A percentile compares a stretch with the other conserved stretches of the same genome.
Conservation (phyloP, 805 yeast species). For the Zygosaccharomyces rouxii region DNA sequence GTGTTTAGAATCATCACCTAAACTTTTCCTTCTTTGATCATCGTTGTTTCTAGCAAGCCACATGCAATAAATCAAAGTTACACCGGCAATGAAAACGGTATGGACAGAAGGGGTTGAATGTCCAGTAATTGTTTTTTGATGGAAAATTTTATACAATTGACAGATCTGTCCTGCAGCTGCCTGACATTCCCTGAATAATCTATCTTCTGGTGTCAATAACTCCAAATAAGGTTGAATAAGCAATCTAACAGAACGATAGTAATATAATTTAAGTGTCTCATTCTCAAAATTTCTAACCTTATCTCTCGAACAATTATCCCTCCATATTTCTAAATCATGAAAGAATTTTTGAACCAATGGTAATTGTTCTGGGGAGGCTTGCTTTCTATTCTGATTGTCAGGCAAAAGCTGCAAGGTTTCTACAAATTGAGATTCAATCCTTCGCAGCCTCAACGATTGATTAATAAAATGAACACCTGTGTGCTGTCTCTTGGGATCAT, state of each 20-base stretch:
- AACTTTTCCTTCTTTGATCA: slow-evolving; percentile 48
- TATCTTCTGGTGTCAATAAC: slow-evolving; percentile 54
- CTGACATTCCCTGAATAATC: slow-evolving; percentile 60
- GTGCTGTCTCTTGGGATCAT: slow-evolving; percentile 11
- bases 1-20: slow-evolving; percentile 57
- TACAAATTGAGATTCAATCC: slow-evolving; percentile 57
- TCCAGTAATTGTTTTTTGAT: slow-evolving; percentile 57
- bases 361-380: slow-evolving; percentile 37
- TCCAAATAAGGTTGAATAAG: slow-evolving; percentile 63
- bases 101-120: slow-evolving; percentile 65
- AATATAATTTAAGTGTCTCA: slow-evolving; percentile 55
- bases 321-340: slow-evolving; percentile 55
- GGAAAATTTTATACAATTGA: slow-evolving; percentile 57
- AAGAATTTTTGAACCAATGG: slow-evolving; percentile 49
- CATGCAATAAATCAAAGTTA: slow-evolving; percentile 59
- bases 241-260: slow-evolving; percentile 55
- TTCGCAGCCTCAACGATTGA: slow-evolving; percentile 51
- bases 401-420: slow-evolving; percentile 45
- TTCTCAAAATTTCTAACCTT: slow-evolving; percentile 46
- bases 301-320: slow-evolving; percentile 44
- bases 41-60: slow-evolving; percentile 63
- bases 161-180: slow-evolving; percentile 70
- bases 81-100: slow-evolving; percentile 65
- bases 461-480: slow-evolving; percentile 45
- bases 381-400: slow-evolving; percentile 18